phyloP scores from a whole-genome alignment of 208 protist genomes.

The Wallacemonas sp. region DNA sequence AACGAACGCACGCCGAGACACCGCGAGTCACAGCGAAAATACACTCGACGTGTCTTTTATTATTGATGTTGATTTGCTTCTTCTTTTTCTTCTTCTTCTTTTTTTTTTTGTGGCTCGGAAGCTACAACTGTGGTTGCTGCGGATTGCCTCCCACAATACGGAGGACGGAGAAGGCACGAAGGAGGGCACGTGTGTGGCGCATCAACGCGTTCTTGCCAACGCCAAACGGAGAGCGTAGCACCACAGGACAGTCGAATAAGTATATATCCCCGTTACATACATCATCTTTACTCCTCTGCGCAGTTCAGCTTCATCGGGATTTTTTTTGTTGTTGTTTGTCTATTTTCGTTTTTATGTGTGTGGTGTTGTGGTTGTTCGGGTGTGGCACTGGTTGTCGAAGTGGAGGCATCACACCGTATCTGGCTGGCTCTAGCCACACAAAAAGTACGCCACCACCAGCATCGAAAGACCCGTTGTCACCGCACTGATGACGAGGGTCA shows the following conservation, averaged over 20 bases:
- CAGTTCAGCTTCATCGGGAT: background rate
- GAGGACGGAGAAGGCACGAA: too few relatives aligned
- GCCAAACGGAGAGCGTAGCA: too few relatives aligned
- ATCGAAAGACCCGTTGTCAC: constrained; percentile 59
- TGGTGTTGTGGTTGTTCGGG: constrained; percentile 1
- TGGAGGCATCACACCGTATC: background rate
- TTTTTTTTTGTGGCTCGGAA: constrained; percentile 2
- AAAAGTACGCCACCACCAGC: constrained; percentile 33
- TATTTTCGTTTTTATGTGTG: background rate
- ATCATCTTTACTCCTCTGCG: background rate
- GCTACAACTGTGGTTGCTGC: too few relatives aligned
- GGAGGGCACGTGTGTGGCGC: too few relatives aligned
- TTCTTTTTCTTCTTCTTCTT: constrained; percentile 14
- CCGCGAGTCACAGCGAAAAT: too few relatives aligned
- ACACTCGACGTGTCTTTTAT: too few relatives aligned
- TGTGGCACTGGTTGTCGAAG: background rate
- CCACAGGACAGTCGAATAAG: too few relatives aligned
- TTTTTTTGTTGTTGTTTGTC: background rate
- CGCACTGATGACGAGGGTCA: constrained; percentile 76
- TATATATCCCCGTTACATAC: too few relatives aligned
- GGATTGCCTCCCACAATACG: too few relatives aligned
- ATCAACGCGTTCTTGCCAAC: too few relatives aligned
- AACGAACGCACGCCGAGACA: too few relatives aligned
- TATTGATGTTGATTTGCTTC: too few relatives aligned
- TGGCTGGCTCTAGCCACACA: constrained; percentile 28